phyloP scores from a whole-genome alignment of 2,329 filamentous ascomycete genomes.

The Macrophomina pseudophaseolina region DNA sequence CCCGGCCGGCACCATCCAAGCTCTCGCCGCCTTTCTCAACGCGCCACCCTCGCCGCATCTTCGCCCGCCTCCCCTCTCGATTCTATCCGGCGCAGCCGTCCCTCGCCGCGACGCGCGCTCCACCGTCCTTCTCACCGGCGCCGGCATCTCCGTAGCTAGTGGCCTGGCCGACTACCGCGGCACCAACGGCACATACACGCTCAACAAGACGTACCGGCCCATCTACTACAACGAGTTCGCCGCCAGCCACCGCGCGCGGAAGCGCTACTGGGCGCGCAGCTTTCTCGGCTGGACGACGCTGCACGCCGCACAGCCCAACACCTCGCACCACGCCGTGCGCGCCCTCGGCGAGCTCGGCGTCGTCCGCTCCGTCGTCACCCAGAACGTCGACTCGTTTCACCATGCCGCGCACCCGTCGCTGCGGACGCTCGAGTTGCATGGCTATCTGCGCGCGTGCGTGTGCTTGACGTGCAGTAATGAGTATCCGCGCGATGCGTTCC shows the following conservation, averaged over 20 bases:
- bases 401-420: slow-evolving; percentile 73
- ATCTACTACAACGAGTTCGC: slow-evolving; percentile 94
- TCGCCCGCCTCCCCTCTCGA: neutral
- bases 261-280: slow-evolving; percentile 94
- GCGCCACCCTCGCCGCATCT: slow-evolving; percentile 48
- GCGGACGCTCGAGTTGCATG: slow-evolving; percentile 84
- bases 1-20: slow-evolving; percentile 73
- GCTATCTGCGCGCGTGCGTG: slow-evolving; percentile 80
- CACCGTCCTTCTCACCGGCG: slow-evolving; percentile 75
- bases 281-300: slow-evolving; percentile 92
- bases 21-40: slow-evolving; percentile 77
- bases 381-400: slow-evolving; percentile 98
- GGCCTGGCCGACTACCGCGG: slow-evolving; percentile 94
- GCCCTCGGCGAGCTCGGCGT: slow-evolving; percentile 74
- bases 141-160: slow-evolving; percentile 90
- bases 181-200: slow-evolving; percentile 84
- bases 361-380: slow-evolving; percentile 80
- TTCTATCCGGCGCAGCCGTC: neutral
- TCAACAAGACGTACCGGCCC: slow-evolving; percentile 87
- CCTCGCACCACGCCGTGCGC: slow-evolving; percentile 76
- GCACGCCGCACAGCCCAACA: slow-evolving; percentile 78
- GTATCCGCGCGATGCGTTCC: slow-evolving; percentile 74
- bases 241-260: slow-evolving; percentile 78
- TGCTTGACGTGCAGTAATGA: slow-evolving; percentile 80
- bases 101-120: slow-evolving; percentile 30